Percentiles rank a stretch among this genome's conserved stretches.
phyloP scores from a whole-genome alignment of 441 rosid genomes.

The Omphalea diandra region DNA sequence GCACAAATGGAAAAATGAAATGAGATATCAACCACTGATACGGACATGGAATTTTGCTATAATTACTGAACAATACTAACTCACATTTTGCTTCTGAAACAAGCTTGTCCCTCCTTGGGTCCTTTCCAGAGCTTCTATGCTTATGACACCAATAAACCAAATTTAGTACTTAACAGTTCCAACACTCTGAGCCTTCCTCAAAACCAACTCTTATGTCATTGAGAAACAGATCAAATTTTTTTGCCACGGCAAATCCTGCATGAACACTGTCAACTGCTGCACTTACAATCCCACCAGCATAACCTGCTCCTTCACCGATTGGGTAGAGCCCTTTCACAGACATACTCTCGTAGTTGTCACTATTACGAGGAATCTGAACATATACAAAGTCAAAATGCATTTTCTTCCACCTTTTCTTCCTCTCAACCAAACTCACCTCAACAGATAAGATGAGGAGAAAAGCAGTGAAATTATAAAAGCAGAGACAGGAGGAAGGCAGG shows the following conservation, averaged over 20 bases:
- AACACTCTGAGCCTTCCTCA: constrained; percentile 63
- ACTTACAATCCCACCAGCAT: constrained; percentile 96
- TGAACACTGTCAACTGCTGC: constrained; percentile 96
- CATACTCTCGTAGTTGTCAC: constrained; percentile 69
- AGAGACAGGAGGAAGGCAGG: background rate
- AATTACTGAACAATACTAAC: background rate
- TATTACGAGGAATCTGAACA: constrained; percentile 63
- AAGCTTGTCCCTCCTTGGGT: background rate
- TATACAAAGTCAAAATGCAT: too few relatives aligned
- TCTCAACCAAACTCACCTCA: background rate
- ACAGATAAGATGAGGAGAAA: background rate
- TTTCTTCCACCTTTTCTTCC: too few relatives aligned
- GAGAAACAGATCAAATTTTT: constrained; percentile 49
- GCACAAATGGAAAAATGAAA: background rate
- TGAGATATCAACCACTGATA: background rate
- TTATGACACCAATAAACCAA: background rate
- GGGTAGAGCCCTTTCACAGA: constrained; percentile 84
- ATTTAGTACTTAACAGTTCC: constrained; percentile 53
- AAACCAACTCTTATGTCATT: constrained; percentile 55
- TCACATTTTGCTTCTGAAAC: background rate
- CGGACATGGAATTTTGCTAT: background rate
- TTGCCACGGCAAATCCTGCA: constrained; percentile 80
- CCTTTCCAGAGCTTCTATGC: background rate
- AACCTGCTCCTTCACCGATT: constrained; percentile 97
- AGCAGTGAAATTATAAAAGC: background rate